These are phyloP conservation scores for Coniochaeta sp. DNA, from an alignment of 2,329 filamentous ascomycete species.

Conservation along the genomic window DNA sequence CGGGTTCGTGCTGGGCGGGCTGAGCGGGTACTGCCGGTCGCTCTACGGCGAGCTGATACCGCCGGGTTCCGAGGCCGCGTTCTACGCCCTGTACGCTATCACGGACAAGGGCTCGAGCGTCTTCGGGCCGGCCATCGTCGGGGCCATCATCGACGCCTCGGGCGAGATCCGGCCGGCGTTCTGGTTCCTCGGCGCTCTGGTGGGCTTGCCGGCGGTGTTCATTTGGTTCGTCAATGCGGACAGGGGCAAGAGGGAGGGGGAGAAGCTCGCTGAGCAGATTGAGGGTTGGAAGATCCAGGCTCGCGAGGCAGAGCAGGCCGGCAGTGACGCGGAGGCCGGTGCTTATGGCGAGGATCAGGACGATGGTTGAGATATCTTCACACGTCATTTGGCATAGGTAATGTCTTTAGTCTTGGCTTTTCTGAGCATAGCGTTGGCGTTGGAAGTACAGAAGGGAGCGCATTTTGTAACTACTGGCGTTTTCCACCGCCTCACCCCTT, in stretches of 20 bases:
- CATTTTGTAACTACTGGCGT: neutral
- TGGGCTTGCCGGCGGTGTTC: conserved; percentile 75
- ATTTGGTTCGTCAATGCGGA: conserved; percentile 84
- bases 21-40: conserved; percentile 86
- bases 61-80: conserved; percentile 87
- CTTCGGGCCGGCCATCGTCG: conserved; percentile 91
- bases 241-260: conserved; percentile 62
- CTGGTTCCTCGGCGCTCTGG: conserved; percentile 81
- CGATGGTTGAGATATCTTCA: conserved; percentile 1
- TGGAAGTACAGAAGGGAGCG: neutral
- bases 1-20: conserved; percentile 86
- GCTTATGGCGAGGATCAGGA: neutral
- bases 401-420: neutral
- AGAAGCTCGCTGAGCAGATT: conserved; percentile 53
- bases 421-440: conserved; percentile 18
- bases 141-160: conserved; percentile 78
- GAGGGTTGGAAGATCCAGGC: conserved; percentile 40
- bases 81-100: conserved; percentile 94
- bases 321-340: conserved; percentile 21
- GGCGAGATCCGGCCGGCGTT: conserved; percentile 82
- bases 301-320: conserved; percentile 6
- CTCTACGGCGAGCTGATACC: conserved; percentile 92
- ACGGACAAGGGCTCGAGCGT: conserved; percentile 94
- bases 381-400: neutral
- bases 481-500: neutral